Percentiles rank a stretch among this genome's conserved stretches.
Evolutionary conservation across 352 stramenopile species (phyloP).

Genomic region (Phytophthora pseudosyringae): DNA sequence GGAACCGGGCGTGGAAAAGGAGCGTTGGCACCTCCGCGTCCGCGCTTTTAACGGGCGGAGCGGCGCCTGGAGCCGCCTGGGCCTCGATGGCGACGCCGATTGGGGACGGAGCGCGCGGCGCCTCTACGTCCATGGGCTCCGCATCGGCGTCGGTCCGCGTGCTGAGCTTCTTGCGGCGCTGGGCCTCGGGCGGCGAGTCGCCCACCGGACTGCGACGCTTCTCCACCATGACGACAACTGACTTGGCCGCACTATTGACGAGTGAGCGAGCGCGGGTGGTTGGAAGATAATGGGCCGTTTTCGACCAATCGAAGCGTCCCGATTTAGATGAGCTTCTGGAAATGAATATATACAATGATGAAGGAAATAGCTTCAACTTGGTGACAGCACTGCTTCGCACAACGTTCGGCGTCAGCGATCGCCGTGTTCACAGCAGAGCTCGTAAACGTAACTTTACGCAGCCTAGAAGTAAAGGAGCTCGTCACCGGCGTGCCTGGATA

Average conservation of each 20-base stretch:
- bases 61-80: constrained; percentile 8
- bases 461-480: constrained; percentile 17
- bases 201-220: constrained; percentile 49
- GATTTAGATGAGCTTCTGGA: constrained; percentile 1
- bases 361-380: constrained; percentile 1
- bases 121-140: constrained; percentile 18
- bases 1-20: constrained; percentile 47
- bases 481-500: background rate
- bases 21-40: constrained; percentile 16
- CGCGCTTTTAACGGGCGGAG: constrained; percentile 22
- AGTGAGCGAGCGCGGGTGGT: constrained; percentile 20
- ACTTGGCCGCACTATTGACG: constrained; percentile 1
- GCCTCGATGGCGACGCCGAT: background rate
- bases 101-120: constrained; percentile 6
- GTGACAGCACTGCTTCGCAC: too few species aligned
- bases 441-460: background rate
- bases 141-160: constrained; percentile 13
- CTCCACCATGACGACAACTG: constrained; percentile 45
- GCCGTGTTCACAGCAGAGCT: too few species aligned
- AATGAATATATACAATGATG: background rate
- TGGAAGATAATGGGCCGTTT: constrained; percentile 35
- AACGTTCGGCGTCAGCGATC: too few species aligned
- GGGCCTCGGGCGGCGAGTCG: constrained; percentile 26
- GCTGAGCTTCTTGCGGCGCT: constrained; percentile 41
- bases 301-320: constrained; percentile 33